Conservation (phyloP, 2,329 filamentous ascomycete genomes). For the Stachybotrys echinatus region DNA sequence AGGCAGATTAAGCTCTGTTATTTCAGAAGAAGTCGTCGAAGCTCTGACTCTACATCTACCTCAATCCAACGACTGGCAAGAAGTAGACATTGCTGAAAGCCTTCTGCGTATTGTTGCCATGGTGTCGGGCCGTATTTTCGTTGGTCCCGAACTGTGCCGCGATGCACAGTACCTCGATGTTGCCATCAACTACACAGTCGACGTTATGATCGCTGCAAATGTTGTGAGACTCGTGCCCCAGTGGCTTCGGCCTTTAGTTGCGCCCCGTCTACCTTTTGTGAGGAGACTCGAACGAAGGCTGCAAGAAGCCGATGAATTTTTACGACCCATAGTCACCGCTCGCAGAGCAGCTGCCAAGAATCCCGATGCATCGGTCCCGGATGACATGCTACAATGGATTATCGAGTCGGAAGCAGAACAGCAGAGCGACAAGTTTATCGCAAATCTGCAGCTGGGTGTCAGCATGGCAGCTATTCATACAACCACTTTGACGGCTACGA, state of each 20-base stretch:
- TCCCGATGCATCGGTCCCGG: constrained; percentile 22
- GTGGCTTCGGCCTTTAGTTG: constrained; percentile 27
- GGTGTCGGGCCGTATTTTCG: constrained; percentile 40
- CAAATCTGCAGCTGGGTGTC: constrained; percentile 35
- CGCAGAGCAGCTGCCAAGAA: constrained; percentile 20
- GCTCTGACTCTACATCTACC: constrained; percentile 28
- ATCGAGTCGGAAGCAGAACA: constrained; percentile 30
- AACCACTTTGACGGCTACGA: constrained; percentile 39
- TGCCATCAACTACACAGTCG: constrained; percentile 41
- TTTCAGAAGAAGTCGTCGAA: constrained; percentile 31
- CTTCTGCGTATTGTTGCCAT: constrained; percentile 40
- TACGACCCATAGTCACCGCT: constrained; percentile 27
- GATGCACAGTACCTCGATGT: constrained; percentile 38
- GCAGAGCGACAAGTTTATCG: constrained; percentile 27
- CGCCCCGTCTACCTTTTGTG: constrained; percentile 25
- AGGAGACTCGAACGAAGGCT: constrained; percentile 24
- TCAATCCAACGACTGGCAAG: constrained; percentile 31
- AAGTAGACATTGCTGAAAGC: constrained; percentile 31
- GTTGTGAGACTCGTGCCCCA: constrained; percentile 20
- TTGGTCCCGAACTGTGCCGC: constrained; percentile 40
- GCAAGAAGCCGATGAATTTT: constrained; percentile 24
- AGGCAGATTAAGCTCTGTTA: constrained; percentile 25
- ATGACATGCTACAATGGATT: constrained; percentile 45
- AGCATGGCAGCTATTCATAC: constrained; percentile 48
- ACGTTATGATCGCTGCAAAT: constrained; percentile 29